These are phyloP conservation scores for Aspergillus haitiensis DNA, from an alignment of 495 filamentous ascomycete species.

Conservation along the genomic window DNA sequence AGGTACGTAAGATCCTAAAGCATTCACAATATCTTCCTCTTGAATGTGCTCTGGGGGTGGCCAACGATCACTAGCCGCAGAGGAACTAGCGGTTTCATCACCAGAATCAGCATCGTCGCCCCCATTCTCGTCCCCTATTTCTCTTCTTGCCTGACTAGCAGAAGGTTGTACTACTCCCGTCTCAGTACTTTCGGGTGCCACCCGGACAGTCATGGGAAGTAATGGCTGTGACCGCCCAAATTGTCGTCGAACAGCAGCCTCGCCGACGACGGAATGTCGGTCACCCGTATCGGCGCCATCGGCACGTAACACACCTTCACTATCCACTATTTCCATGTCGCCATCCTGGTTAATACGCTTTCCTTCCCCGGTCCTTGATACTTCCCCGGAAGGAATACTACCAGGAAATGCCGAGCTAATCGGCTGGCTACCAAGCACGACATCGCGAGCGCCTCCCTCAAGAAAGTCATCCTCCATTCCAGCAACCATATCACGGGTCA, in stretches of 20 bases:
- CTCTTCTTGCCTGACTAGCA: slow-evolving; percentile 19
- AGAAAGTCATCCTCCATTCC: slow-evolving; percentile 78
- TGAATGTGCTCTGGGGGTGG: slow-evolving; percentile 42
- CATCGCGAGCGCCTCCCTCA: slow-evolving; percentile 69
- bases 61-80: slow-evolving; percentile 37
- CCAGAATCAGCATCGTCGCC: slow-evolving; percentile 30
- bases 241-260: slow-evolving; percentile 47
- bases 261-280: slow-evolving; percentile 47
- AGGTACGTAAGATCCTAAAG: slow-evolving; percentile 39
- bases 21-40: slow-evolving; percentile 43
- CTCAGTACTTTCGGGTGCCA: slow-evolving; percentile 23
- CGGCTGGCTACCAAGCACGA: slow-evolving; percentile 73
- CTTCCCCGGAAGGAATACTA: slow-evolving; percentile 59
- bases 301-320: slow-evolving; percentile 48
- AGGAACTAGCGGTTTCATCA: slow-evolving; percentile 37
- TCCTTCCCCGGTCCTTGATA: slow-evolving; percentile 59
- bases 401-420: slow-evolving; percentile 73
- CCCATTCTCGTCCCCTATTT: slow-evolving; percentile 30
- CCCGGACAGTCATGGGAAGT: slow-evolving; percentile 39
- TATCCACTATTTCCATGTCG: slow-evolving; percentile 61
- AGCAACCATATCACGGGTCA: slow-evolving; percentile 80
- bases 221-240: slow-evolving; percentile 42
- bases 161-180: slow-evolving; percentile 17
- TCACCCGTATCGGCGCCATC: slow-evolving; percentile 50
- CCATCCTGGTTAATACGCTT: slow-evolving; percentile 60